Base-by-base conservation (phyloP, 2,329 filamentous ascomycete genomes). In the Bipolaris bicolor region DNA sequence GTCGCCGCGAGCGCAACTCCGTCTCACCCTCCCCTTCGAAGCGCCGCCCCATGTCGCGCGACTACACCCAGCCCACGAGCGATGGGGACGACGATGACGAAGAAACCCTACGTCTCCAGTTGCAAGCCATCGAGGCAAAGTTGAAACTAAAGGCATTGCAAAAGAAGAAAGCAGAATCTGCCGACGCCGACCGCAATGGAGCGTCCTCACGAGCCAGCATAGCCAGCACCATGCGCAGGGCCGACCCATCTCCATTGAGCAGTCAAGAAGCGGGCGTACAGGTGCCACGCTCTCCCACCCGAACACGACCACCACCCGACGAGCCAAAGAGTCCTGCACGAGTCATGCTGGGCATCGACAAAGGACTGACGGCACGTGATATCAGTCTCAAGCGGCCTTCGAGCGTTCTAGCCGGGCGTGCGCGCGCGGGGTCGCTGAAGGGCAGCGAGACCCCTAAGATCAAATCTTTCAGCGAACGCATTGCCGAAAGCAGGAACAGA, bases 81-180 rank as follows among this genome's bases (percentile, higher is more conserved):
- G 50, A 57, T 16, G 55, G 45, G 16, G 64, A 87, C 72, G 93
- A 91, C 16, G 40, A 43, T 4, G 90, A 83, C 7, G 94, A 97
- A 75, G 93, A 98, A 80, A 96, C 88, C 1, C 79, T 98, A 33
- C 87, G 96, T 71, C 80, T 99, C 61, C 88, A 96, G 73, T 80
- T 98, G 5, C 88, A 93, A 63, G 92, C 91, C 53, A 96, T 99
- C 57, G 89, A 98, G 76, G 92, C 93, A 6, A 88, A 90, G 58
- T 79, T 98, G 50, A 95, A 89, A 76, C 77, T 98, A 63, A 98
- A 97, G 77, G 92, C 89, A 70, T 79, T 98, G 13, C 90, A 95
- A 22, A 86, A 82, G 70, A 78, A 81, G 48, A 68, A 73, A 26
- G 56, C 74, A 60, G 31, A 61, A 5, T 62, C 62, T 9, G 64